These are phyloP conservation scores for Phialophora tarda DNA, from an alignment of 2,329 filamentous ascomycete species.

Conservation along the genomic window DNA sequence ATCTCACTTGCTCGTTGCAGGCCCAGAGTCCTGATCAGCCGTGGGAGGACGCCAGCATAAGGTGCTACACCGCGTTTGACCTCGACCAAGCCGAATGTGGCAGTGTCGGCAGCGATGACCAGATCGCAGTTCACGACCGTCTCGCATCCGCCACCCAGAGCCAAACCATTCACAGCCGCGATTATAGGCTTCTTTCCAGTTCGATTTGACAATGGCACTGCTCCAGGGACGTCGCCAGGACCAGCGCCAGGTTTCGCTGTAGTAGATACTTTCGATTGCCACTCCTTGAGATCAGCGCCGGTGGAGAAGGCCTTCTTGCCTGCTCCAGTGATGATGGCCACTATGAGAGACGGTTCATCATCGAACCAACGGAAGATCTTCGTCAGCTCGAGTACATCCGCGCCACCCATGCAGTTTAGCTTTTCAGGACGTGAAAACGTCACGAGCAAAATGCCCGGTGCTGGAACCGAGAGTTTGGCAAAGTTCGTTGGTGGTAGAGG, in stretches of 20 bases:
- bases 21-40: constrained; percentile 69
- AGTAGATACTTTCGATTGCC: constrained; percentile 35
- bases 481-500: constrained; percentile 8
- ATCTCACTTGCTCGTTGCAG: constrained; percentile 72
- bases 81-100: constrained; percentile 72
- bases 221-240: constrained; percentile 40
- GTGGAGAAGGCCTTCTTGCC: constrained; percentile 51
- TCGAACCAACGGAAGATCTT: constrained; percentile 53
- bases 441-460: constrained; percentile 53
- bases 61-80: constrained; percentile 72
- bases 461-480: constrained; percentile 48
- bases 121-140: constrained; percentile 76
- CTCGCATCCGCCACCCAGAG: constrained; percentile 76
- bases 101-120: constrained; percentile 63
- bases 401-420: constrained; percentile 51
- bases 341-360: constrained; percentile 48
- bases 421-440: constrained; percentile 51
- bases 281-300: constrained; percentile 54
- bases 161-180: constrained; percentile 75
- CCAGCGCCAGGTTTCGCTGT: constrained; percentile 6
- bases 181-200: constrained; percentile 74
- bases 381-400: constrained; percentile 49
- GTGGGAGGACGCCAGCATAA: constrained; percentile 71
- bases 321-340: constrained; percentile 50
- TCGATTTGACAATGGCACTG: constrained; percentile 55